Evolutionary conservation across 2,329 filamentous ascomycete genomes (phyloP).

Genomic region (Neodidymelliopsis sp.): DNA sequence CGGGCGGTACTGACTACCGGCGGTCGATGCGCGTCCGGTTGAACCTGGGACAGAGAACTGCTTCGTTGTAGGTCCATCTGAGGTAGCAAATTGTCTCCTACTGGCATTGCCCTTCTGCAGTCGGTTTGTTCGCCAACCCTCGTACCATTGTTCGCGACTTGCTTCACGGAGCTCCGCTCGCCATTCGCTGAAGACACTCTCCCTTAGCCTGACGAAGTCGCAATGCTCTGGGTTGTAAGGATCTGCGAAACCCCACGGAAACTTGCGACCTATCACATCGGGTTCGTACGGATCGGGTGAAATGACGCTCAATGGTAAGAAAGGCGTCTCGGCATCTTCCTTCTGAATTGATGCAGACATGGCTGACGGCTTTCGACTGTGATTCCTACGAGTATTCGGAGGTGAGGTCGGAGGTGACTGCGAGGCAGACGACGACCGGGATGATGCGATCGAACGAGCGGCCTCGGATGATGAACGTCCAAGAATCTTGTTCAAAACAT

Average conservation of each 20-base stretch:
- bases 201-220: constrained; percentile 89
- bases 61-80: constrained; percentile 39
- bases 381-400: constrained; percentile 41
- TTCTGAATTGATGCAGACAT: constrained; percentile 50
- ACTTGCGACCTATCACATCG: constrained; percentile 79
- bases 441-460: constrained; percentile 42
- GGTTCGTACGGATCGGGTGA: constrained; percentile 92
- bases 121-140: constrained; percentile 81
- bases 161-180: constrained; percentile 87
- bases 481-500: constrained; percentile 49
- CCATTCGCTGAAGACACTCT: constrained; percentile 94
- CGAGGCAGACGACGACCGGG: constrained; percentile 40
- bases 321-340: constrained; percentile 61
- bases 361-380: constrained; percentile 52
- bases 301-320: constrained; percentile 89
- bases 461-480: constrained; percentile 50
- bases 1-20: constrained; percentile 38
- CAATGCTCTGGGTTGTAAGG: constrained; percentile 91
- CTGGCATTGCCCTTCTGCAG: constrained; percentile 44
- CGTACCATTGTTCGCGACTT: constrained; percentile 92
- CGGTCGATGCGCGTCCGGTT: constrained; percentile 46
- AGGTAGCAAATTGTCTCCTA: constrained; percentile 36
- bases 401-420: constrained; percentile 45
- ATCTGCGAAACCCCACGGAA: constrained; percentile 97
- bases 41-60: constrained; percentile 33